Evolutionary conservation across 345 rosid species (phyloP).

Genomic region (Salix udensis): DNA sequence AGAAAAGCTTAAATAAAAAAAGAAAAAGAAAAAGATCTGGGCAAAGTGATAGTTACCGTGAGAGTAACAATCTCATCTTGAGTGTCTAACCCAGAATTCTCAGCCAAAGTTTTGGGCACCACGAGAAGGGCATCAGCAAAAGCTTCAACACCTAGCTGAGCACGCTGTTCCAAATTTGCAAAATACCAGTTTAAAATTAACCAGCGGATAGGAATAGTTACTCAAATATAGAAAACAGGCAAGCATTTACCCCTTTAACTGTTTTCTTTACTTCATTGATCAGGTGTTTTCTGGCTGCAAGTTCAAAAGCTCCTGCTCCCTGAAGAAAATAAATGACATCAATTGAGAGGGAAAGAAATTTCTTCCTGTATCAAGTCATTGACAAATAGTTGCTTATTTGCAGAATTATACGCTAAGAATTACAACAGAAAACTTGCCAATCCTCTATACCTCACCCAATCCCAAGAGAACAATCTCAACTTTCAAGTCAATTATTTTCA

Average conservation of each 20-base stretch:
- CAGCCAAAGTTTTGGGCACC: conserved; percentile 94
- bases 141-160: conserved; percentile 96
- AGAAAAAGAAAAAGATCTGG: no score
- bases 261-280: conserved; percentile 84
- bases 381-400: not conserved
- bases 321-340: conserved; percentile 15
- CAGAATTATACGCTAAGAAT: no score
- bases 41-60: conserved; percentile 52
- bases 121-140: conserved; percentile 97
- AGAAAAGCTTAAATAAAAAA: not conserved
- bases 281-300: conserved; percentile 86
- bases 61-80: conserved; percentile 90
- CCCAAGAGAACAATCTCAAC: not conserved
- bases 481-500: not conserved
- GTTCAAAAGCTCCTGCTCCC: conserved; percentile 99
- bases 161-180: conserved; percentile 55
- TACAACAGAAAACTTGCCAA: not conserved
- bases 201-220: not conserved
- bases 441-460: not conserved
- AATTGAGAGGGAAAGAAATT: not conserved
- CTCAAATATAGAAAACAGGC: not conserved
- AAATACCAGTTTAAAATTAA: conserved; percentile 11
- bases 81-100: conserved; percentile 92
- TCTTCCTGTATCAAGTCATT: not conserved
- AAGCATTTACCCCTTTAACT: conserved; percentile 75